A percentile compares a stretch with the other conserved stretches of the same genome.
phyloP scores from a whole-genome alignment of 106 monocot genomes.

The Dendrobium huoshanense region DNA sequence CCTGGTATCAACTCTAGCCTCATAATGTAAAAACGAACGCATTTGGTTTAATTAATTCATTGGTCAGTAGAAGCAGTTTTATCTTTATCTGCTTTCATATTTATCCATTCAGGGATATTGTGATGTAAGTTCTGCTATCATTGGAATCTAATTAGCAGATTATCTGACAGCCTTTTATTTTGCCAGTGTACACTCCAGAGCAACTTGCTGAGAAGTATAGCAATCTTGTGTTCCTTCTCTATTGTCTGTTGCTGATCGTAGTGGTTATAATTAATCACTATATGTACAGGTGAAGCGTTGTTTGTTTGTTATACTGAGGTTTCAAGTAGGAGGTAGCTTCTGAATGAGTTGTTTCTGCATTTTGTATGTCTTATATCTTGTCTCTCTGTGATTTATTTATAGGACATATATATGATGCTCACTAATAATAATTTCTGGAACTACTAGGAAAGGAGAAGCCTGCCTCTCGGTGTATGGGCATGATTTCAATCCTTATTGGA shows the following conservation, averaged over 20 bases:
- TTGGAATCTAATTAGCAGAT: neutral
- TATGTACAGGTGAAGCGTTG: conserved; percentile 64
- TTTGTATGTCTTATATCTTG: neutral
- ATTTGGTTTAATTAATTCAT: neutral
- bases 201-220: conserved; percentile 74
- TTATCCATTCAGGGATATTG: neutral
- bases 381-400: neutral
- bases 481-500: conserved; percentile 61
- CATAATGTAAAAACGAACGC: neutral
- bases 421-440: conserved; percentile 11
- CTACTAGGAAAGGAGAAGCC: conserved; percentile 66
- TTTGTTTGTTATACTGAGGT: neutral
- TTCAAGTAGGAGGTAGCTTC: neutral
- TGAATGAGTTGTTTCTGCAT: neutral
- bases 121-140: neutral
- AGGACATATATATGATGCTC: neutral
- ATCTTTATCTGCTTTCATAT: neutral
- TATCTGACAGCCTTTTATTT: conserved; percentile 16
- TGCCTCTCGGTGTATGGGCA: conserved; percentile 37
- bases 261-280: conserved; percentile 71
- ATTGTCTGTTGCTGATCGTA: conserved; percentile 67
- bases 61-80: neutral
- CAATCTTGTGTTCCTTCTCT: conserved; percentile 81
- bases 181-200: conserved; percentile 86
- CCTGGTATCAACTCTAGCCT: conserved; percentile 49